Percentiles rank a stretch among this genome's conserved stretches.
These are phyloP conservation scores for Eucalyptus pauciflora DNA, from an alignment of 345 rosid genomes.

Conservation along the genomic window DNA sequence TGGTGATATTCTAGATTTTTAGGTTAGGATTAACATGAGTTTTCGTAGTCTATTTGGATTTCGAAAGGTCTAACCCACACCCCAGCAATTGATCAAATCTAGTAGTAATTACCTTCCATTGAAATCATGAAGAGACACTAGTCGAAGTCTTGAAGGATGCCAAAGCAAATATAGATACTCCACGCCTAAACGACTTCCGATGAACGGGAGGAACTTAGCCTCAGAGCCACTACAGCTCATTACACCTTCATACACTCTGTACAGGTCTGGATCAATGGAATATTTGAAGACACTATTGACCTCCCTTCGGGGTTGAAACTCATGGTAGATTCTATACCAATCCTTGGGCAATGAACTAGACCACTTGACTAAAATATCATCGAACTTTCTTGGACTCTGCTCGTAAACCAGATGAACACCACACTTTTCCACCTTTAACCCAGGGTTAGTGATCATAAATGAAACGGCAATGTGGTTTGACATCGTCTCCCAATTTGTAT, in stretches of 20 bases:
- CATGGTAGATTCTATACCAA: not conserved
- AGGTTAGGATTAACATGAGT: accelerated
- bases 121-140: no score
- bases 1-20: not conserved
- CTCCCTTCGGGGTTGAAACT: accelerated
- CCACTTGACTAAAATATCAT: not conserved
- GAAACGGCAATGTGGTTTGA: not conserved
- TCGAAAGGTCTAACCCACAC: not conserved
- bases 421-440: not conserved
- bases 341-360: not conserved
- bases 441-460: not conserved
- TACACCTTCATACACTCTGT: not conserved
- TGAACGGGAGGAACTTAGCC: no score
- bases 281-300: no score
- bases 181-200: no score
- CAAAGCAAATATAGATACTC: no score
- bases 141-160: no score
- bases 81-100: no score
- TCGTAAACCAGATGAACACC: not conserved
- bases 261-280: not conserved
- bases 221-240: not conserved
- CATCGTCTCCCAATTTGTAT: not conserved
- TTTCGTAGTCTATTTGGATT: no score
- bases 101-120: not conserved
- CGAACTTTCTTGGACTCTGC: accelerated